Conservation (phyloP, 2,329 filamentous ascomycete species). For the Dactylellina cionopaga region DNA sequence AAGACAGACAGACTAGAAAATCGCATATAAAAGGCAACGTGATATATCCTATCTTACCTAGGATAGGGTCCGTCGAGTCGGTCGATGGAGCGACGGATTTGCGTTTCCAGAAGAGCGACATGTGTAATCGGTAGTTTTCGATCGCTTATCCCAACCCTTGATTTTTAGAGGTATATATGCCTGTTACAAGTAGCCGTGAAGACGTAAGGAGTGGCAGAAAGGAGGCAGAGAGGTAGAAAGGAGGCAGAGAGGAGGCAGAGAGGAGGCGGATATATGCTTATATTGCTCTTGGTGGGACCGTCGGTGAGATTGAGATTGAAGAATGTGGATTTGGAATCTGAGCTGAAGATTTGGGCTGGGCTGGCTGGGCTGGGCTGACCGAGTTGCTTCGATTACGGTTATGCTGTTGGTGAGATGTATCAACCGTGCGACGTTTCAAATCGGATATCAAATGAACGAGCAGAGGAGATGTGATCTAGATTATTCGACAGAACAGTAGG, state of each 20-base stretch:
- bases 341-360: no score
- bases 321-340: conserved; percentile 15
- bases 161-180: background rate
- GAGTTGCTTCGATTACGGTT: background rate
- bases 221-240: background rate
- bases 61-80: conserved; percentile 47
- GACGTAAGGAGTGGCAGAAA: no score
- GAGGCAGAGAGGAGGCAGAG: background rate
- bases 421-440: background rate
- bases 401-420: background rate
- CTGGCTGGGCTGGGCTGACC: conserved; percentile 2
- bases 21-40: no score
- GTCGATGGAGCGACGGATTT: conserved; percentile 51
- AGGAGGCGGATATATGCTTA: background rate
- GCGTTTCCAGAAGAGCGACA: conserved; percentile 51
- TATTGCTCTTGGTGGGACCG: background rate
- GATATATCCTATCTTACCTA: conserved; percentile 44
- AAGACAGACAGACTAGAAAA: background rate
- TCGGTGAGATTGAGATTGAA: conserved; percentile 3
- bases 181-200: no score
- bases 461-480: no score
- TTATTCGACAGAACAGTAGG: background rate
- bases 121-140: conserved; percentile 1
- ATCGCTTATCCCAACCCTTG: conserved; percentile 1
- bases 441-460: background rate